These are phyloP conservation scores for Nicotiana tabacum DNA, from an alignment of 257 asterid genomes.

Conservation along the genomic window DNA sequence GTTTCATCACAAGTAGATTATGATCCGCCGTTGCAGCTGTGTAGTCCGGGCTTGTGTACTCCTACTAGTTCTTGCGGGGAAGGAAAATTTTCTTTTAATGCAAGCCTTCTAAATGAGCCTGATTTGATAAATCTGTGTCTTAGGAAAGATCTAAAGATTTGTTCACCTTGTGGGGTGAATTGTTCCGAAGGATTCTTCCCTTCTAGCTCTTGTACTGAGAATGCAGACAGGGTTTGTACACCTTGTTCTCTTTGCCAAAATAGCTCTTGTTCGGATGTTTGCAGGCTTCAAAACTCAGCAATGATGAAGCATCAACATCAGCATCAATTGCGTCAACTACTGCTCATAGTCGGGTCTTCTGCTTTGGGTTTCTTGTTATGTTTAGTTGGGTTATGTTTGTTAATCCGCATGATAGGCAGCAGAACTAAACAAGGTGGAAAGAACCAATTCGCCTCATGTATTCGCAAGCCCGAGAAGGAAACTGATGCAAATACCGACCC, in stretches of 20 bases:
- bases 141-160: slow-evolving; percentile 67
- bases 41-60: slow-evolving; percentile 85
- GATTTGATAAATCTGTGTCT: slow-evolving; percentile 82
- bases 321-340: slow-evolving; percentile 35
- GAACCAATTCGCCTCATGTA: slow-evolving; percentile 28
- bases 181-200: slow-evolving; percentile 76
- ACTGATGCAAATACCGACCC: slow-evolving; percentile 30
- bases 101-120: slow-evolving; percentile 76
- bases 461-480: slow-evolving; percentile 30
- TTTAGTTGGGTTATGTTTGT: slow-evolving; percentile 49
- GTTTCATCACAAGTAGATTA: slow-evolving; percentile 33
- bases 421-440: slow-evolving; percentile 27
- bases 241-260: slow-evolving; percentile 90
- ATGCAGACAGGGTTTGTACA: slow-evolving; percentile 86
- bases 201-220: slow-evolving; percentile 58
- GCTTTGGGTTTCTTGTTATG: slow-evolving; percentile 49
- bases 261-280: slow-evolving; percentile 66
- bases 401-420: slow-evolving; percentile 33
- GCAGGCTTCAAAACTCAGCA: slow-evolving; percentile 40
- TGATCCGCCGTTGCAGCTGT: slow-evolving; percentile 89
- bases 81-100: slow-evolving; percentile 74
- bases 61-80: slow-evolving; percentile 53
- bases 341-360: slow-evolving; percentile 50
- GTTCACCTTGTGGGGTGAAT: slow-evolving; percentile 73
- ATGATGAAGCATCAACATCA: slow-evolving; percentile 29